A percentile compares a stretch with the other conserved stretches of the same genome.
phyloP scores from a whole-genome alignment of 2,329 filamentous ascomycete genomes.

The Fusarium ambrosium region DNA sequence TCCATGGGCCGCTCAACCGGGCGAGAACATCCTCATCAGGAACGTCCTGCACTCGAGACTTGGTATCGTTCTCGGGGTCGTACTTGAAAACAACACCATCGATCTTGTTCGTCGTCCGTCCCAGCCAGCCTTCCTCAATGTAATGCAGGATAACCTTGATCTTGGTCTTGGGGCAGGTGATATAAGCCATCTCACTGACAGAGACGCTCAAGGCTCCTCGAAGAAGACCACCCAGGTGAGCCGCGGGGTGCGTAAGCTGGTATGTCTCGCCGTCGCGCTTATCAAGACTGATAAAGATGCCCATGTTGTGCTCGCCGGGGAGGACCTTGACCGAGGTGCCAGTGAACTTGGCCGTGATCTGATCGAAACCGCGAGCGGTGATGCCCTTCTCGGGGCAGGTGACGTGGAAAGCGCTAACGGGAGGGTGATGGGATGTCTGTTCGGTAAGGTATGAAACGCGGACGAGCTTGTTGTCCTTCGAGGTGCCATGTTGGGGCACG shows the following conservation, averaged over 20 bases:
- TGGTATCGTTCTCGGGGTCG: slow-evolving; percentile 87
- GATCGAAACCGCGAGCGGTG: slow-evolving; percentile 90
- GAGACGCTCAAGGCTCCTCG: slow-evolving; percentile 90
- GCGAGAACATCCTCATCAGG: slow-evolving; percentile 86
- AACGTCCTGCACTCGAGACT: slow-evolving; percentile 85
- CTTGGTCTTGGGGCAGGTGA: slow-evolving; percentile 90
- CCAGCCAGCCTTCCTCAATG: slow-evolving; percentile 93
- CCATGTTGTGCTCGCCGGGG: slow-evolving; percentile 92
- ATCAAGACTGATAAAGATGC: slow-evolving; percentile 92
- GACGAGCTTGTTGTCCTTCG: slow-evolving; percentile 66
- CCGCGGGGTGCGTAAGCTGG: slow-evolving; percentile 94
- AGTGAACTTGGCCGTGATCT: slow-evolving; percentile 97
- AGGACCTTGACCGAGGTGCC: slow-evolving; percentile 93
- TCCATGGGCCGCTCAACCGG: slow-evolving; percentile 88
- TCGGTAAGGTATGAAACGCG: slow-evolving; percentile 95
- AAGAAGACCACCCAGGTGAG: slow-evolving; percentile 88
- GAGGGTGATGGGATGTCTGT: slow-evolving; percentile 97
- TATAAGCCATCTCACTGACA: slow-evolving; percentile 89
- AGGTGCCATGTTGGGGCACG: slow-evolving; percentile 62
- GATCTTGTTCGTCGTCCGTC: slow-evolving; percentile 90
- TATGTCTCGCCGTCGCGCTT: slow-evolving; percentile 89
- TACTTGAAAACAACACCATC: slow-evolving; percentile 93
- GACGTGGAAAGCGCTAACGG: slow-evolving; percentile 95
- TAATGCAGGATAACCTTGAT: slow-evolving; percentile 95
- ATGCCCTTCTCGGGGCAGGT: slow-evolving; percentile 93